These are phyloP conservation scores for Rubroboletus pulcherrimus DNA, from an alignment of 768 basidiomycete genomes.

Conservation along the genomic window DNA sequence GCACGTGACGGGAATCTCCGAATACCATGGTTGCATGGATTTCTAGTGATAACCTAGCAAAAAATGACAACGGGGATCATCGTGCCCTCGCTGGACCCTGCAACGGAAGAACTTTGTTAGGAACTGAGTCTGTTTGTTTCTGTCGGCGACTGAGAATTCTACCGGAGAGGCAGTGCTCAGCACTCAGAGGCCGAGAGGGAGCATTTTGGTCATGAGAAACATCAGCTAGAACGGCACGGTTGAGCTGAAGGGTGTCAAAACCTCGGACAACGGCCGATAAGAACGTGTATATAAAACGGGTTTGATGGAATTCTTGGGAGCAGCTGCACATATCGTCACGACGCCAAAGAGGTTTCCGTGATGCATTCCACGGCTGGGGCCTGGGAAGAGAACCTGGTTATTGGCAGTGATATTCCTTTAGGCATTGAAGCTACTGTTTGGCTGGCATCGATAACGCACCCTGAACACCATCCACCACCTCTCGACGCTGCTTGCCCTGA, in stretches of 20 bases:
- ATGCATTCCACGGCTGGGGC: background rate
- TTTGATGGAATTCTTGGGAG: background rate
- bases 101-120: background rate
- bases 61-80: background rate
- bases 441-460: background rate
- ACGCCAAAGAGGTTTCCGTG: background rate
- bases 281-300: background rate
- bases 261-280: background rate
- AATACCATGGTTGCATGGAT: too few relatives aligned
- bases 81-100: background rate
- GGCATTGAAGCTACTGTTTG: background rate
- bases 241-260: background rate
- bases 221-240: background rate
- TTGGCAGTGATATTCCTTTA: background rate
- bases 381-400: background rate
- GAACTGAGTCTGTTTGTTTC: constrained; percentile 1
- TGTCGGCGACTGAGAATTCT: constrained; percentile 7
- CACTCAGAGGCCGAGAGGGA: background rate
- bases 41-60: background rate
- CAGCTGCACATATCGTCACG: background rate
- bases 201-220: background rate
- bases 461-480: background rate
- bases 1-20: background rate
- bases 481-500: background rate
- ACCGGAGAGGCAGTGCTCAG: constrained; percentile 2